A percentile compares a stretch with the other conserved stretches of the same genome.
Evolutionary conservation across 129 eudicot genomes (phyloP).

Genomic region (Rutidosis leptorrhynchoides): DNA sequence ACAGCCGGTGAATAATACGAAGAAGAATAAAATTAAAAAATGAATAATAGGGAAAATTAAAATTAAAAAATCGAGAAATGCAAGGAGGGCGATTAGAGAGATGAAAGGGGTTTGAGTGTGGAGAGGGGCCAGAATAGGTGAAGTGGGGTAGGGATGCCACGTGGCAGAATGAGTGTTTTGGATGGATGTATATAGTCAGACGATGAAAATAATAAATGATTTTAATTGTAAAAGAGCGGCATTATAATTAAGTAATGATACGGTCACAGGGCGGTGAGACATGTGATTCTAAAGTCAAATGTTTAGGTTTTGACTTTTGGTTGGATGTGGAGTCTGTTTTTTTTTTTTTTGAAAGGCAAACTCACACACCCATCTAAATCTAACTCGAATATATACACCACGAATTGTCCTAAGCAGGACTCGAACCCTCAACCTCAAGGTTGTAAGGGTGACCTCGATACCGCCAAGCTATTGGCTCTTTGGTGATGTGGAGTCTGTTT

Average conservation of each 20-base stretch:
- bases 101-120: constrained; percentile 7
- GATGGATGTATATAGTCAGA: neutral
- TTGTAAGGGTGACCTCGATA: too few species aligned
- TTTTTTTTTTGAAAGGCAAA: too few species aligned
- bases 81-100: constrained; percentile 14
- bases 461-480: too few species aligned
- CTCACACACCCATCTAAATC: too few species aligned
- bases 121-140: neutral
- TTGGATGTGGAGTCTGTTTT: neutral
- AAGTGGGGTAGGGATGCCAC: constrained; percentile 32
- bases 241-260: constrained; percentile 19
- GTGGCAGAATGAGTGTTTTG: constrained; percentile 21
- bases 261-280: constrained; percentile 18
- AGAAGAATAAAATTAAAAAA: neutral
- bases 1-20: neutral
- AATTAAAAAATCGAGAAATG: constrained; percentile 27
- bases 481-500: too few species aligned
- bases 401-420: too few species aligned
- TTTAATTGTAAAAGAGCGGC: constrained; percentile 9
- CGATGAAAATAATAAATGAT: neutral
- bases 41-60: neutral
- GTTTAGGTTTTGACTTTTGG: neutral
- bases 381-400: too few species aligned
- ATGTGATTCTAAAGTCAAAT: constrained; percentile 24
- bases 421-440: too few species aligned